phyloP scores from a whole-genome alignment of 2,329 filamentous ascomycete genomes.

The Aspergillus ochraceus region DNA sequence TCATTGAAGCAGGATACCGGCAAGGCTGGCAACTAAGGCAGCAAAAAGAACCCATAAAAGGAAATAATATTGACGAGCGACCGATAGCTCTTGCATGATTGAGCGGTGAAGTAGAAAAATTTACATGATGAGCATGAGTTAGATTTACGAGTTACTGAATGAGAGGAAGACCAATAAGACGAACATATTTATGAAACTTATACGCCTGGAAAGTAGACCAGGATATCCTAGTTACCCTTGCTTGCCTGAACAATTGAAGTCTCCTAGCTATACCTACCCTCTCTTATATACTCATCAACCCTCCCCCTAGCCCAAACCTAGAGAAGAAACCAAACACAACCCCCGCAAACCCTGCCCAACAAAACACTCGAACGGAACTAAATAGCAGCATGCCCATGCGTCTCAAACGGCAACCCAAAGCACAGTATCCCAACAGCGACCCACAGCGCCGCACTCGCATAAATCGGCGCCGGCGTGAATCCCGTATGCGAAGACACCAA shows the following conservation, averaged over 20 bases:
- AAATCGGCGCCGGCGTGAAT: constrained; percentile 47
- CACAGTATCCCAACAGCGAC: constrained; percentile 44
- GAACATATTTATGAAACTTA: too few relatives aligned
- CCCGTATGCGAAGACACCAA: constrained; percentile 46
- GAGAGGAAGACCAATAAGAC: too few relatives aligned
- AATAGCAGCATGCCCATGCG: constrained; percentile 33
- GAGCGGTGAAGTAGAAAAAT: background rate
- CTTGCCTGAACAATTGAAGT: too few relatives aligned
- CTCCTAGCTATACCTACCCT: too few relatives aligned
- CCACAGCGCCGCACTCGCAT: constrained; percentile 48
- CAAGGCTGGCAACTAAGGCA: constrained; percentile 2
- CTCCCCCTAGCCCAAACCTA: too few relatives aligned
- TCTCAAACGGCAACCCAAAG: constrained; percentile 48
- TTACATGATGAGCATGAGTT: background rate
- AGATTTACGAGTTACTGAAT: background rate
- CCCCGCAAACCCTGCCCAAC: too few relatives aligned
- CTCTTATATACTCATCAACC: too few relatives aligned
- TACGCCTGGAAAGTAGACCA: too few relatives aligned
- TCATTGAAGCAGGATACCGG: constrained; percentile 69
- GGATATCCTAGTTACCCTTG: too few relatives aligned
- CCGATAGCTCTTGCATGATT: too few relatives aligned
- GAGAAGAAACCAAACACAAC: background rate
- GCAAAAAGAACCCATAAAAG: too few relatives aligned
- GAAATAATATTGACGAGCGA: too few relatives aligned
- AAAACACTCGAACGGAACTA: background rate